Conservation (phyloP, 176 grass and related monocot genomes). For the Carex parvula region DNA sequence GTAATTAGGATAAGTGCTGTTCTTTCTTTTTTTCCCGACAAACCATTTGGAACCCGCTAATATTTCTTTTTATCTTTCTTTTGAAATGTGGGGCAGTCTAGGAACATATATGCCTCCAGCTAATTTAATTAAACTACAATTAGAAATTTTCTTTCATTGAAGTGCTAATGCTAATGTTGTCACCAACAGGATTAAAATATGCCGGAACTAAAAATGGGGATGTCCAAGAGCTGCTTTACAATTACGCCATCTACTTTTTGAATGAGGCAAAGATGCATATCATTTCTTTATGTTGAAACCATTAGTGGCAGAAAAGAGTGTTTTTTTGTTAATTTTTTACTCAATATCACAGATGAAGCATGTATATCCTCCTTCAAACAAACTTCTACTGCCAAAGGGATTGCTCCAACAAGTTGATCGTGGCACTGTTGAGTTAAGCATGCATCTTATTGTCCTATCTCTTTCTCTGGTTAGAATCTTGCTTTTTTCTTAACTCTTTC, state of each 20-base stretch:
- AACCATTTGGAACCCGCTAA: neutral
- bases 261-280: slow-evolving; percentile 51
- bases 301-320: neutral
- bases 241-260: slow-evolving; percentile 73
- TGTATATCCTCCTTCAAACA: slow-evolving; percentile 43
- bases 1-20: neutral
- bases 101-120: neutral
- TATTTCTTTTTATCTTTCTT: neutral
- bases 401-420: slow-evolving; percentile 83
- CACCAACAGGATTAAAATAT: slow-evolving; percentile 74
- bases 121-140: neutral
- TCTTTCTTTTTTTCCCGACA: neutral
- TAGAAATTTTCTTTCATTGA: neutral
- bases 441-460: slow-evolving; percentile 87
- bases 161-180: neutral
- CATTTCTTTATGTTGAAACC: slow-evolving; percentile 29
- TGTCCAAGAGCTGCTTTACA: slow-evolving; percentile 78
- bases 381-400: slow-evolving; percentile 61
- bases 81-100: neutral
- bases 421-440: slow-evolving; percentile 74
- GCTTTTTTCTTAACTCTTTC: neutral
- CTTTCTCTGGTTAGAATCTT: slow-evolving; percentile 64
- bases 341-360: slow-evolving; percentile 66
- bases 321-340: slow-evolving; percentile 13
- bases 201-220: slow-evolving; percentile 92